Percentiles rank a stretch among this genome's conserved stretches.
Evolutionary conservation across 2,329 filamentous ascomycete species (phyloP).

Genomic region (Sporothrix schenckii): DNA sequence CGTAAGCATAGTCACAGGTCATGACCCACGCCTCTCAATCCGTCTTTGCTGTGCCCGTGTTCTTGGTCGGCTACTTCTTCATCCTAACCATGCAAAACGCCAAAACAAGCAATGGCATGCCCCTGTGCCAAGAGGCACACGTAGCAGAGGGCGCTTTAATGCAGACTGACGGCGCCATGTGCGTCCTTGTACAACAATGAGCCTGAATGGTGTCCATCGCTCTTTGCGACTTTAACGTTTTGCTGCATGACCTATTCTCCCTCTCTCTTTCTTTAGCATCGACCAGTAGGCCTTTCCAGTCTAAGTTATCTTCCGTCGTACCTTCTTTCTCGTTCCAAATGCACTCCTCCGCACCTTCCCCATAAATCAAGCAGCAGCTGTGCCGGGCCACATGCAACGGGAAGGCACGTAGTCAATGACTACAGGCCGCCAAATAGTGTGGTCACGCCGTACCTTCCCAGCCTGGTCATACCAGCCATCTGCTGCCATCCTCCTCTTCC

Average conservation of each 20-base stretch:
- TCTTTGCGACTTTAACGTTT: not conserved
- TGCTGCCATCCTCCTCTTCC: not conserved
- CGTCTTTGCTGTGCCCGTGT: not conserved
- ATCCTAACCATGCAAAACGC: not conserved
- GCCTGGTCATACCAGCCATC: constrained; percentile 1
- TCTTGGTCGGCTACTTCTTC: not conserved
- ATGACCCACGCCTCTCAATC: not conserved
- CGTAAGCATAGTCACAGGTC: constrained; percentile 13
- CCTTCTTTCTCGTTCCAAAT: not conserved
- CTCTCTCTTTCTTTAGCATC: too few relatives aligned
- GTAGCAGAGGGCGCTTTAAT: constrained; percentile 19
- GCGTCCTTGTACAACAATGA: constrained; percentile 16
- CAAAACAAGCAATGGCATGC: constrained; percentile 20
- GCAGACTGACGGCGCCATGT: constrained; percentile 19
- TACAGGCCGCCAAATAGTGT: not conserved
- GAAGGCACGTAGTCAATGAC: not conserved
- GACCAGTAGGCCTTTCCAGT: not conserved
- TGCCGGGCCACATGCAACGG: not conserved
- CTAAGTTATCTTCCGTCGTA: constrained; percentile 5
- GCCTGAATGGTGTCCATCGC: constrained; percentile 1
- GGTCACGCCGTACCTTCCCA: constrained; percentile 3
- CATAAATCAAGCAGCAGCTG: constrained; percentile 8
- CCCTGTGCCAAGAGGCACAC: constrained; percentile 22
- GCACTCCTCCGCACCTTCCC: constrained; percentile 4
- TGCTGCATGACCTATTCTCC: not conserved